phyloP scores from a whole-genome alignment of 2,329 filamentous ascomycete genomes.

The Colletotrichum navitas region DNA sequence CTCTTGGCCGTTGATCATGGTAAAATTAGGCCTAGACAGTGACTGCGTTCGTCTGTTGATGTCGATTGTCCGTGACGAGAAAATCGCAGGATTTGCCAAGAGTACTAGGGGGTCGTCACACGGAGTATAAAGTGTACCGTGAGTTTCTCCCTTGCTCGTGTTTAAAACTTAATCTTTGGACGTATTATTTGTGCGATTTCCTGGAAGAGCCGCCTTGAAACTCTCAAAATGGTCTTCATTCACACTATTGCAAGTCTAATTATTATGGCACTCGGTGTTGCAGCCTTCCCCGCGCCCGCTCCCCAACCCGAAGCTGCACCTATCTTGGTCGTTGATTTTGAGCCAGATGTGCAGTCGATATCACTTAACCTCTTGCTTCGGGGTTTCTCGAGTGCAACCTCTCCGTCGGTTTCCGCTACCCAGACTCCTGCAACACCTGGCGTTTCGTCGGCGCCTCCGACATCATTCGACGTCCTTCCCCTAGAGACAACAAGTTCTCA shows the following conservation, averaged over 20 bases:
- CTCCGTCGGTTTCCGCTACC: not conserved
- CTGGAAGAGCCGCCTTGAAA: not conserved
- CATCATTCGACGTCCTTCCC: not conserved
- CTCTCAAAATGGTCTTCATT: slow-evolving; percentile 27
- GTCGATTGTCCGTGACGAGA: not conserved
- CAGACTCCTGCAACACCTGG: not conserved
- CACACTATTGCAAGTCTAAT: slow-evolving; percentile 12
- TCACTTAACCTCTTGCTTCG: not conserved
- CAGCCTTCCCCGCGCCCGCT: slow-evolving; percentile 19
- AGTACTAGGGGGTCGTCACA: not conserved
- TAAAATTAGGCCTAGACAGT: not conserved
- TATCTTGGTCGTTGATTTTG: not conserved
- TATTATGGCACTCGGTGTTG: slow-evolving; percentile 14
- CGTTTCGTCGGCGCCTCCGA: not conserved
- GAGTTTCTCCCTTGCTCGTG: not conserved
- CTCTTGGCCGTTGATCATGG: not conserved
- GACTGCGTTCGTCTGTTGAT: slow-evolving; percentile 23
- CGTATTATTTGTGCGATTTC: not conserved
- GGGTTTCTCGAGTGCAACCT: not conserved
- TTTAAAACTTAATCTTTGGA: not conserved
- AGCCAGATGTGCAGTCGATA: not conserved
- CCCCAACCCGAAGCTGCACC: not conserved
- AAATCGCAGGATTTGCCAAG: not conserved
- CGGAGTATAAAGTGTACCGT: slow-evolving; percentile 2
- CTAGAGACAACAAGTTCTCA: not conserved